Percentiles rank a stretch among this genome's conserved stretches.
Evolutionary conservation across 1,284 basidiomycete species (phyloP).

Genomic region (Cerrena zonata): DNA sequence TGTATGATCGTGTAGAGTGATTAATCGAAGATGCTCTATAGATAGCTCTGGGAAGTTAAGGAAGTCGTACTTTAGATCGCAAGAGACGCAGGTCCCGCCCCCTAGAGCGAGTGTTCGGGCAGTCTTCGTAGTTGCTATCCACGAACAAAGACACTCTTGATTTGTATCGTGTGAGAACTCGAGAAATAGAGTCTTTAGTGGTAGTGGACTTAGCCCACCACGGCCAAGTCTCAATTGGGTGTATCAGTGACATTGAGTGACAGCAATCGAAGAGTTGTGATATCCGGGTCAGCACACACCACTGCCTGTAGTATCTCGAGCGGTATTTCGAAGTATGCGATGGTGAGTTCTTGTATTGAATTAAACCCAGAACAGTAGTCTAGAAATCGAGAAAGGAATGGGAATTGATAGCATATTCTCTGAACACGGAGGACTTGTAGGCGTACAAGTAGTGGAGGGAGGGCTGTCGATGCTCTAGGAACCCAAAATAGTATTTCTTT

Average conservation of each 20-base stretch:
- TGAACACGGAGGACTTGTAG: neutral
- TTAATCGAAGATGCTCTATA: too few species aligned
- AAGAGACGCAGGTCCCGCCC: too few species aligned
- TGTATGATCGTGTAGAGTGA: too few species aligned
- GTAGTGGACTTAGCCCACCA: too few species aligned
- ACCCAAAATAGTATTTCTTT: neutral
- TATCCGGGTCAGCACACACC: neutral
- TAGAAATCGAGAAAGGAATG: neutral
- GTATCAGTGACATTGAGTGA: neutral
- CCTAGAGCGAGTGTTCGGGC: neutral
- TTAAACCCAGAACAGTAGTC: neutral
- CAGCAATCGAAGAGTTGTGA: neutral
- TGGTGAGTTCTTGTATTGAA: neutral
- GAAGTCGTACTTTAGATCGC: too few species aligned
- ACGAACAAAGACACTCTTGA: neutral
- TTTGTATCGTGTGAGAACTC: too few species aligned
- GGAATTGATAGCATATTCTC: neutral
- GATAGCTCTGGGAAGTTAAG: too few species aligned
- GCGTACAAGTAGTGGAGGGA: neutral
- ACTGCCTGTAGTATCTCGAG: neutral
- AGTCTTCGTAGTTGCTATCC: neutral
- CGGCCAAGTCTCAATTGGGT: too few species aligned
- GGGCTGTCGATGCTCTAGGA: neutral
- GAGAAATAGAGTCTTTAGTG: too few species aligned
- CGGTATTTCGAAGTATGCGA: neutral